Evolutionary conservation across 371 early-diverging fungal genomes (phyloP).

Genomic region (Mucor ambiguus): DNA sequence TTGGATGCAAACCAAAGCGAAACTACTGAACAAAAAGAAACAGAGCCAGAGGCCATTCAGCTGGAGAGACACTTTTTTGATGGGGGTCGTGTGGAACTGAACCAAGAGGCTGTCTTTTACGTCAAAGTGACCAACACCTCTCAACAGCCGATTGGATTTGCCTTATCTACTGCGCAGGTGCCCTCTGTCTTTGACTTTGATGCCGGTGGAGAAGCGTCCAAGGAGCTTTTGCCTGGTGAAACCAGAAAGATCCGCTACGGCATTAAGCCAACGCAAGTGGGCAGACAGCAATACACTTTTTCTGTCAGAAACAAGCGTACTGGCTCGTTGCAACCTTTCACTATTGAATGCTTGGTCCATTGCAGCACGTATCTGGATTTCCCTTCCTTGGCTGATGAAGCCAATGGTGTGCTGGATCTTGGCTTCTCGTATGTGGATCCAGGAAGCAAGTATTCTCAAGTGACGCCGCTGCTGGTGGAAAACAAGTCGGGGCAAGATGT

Average conservation of each 20-base stretch:
- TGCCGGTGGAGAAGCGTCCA: slow-evolving; percentile 21
- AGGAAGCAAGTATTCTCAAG: slow-evolving; percentile 75
- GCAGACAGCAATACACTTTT: slow-evolving; percentile 61
- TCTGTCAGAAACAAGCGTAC: slow-evolving; percentile 42
- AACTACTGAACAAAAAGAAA: background rate
- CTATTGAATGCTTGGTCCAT: slow-evolving; percentile 63
- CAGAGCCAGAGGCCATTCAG: slow-evolving; percentile 29
- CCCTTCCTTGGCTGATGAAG: slow-evolving; percentile 60
- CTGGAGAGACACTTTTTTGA: slow-evolving; percentile 59
- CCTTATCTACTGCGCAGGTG: slow-evolving; percentile 26
- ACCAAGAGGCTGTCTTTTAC: slow-evolving; percentile 59
- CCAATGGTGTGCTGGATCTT: slow-evolving; percentile 69
- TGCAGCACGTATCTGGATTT: slow-evolving; percentile 63
- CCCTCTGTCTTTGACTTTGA: slow-evolving; percentile 40
- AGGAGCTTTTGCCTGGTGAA: slow-evolving; percentile 52
- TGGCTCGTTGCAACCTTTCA: slow-evolving; percentile 45
- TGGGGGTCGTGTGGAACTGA: slow-evolving; percentile 59
- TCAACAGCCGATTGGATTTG: slow-evolving; percentile 41
- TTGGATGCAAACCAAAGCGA: background rate
- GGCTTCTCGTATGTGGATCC: slow-evolving; percentile 86
- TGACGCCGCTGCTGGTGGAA: slow-evolving; percentile 70
- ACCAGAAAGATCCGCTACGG: slow-evolving; percentile 64
- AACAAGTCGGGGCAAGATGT: slow-evolving; percentile 72
- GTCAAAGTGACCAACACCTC: slow-evolving; percentile 59
- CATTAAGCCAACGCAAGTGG: slow-evolving; percentile 51